These are phyloP conservation scores for Puccinellia tenuiflora DNA, from an alignment of 176 grass and related monocot genomes.

Conservation along the genomic window DNA sequence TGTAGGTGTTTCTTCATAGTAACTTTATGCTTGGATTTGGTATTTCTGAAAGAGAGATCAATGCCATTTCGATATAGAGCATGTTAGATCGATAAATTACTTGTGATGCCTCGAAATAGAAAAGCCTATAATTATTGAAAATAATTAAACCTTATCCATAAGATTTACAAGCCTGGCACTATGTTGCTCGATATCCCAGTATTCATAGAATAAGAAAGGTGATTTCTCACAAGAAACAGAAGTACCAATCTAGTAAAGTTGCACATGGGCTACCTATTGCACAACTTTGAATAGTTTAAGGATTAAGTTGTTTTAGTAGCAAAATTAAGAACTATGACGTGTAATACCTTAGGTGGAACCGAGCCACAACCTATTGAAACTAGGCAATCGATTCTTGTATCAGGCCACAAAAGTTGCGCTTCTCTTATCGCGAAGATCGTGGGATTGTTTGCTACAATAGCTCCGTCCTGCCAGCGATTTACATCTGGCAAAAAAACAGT, in stretches of 20 bases:
- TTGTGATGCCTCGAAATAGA: not conserved
- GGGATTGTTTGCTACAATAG: slow-evolving; percentile 98
- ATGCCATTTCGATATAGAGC: not conserved
- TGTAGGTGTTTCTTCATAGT: not conserved
- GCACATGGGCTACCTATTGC: not conserved
- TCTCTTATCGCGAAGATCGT: slow-evolving; percentile 99
- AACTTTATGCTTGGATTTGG: not conserved
- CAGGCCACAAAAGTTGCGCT: slow-evolving; percentile 96
- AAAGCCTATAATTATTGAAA: not conserved
- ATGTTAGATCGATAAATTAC: not conserved
- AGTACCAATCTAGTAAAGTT: slow-evolving; percentile 15
- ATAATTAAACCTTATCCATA: not conserved
- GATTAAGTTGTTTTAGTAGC: not conserved
- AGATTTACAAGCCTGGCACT: not conserved
- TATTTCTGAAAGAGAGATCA: not conserved
- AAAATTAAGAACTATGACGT: not conserved
- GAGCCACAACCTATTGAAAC: slow-evolving; percentile 94
- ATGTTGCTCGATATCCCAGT: not conserved
- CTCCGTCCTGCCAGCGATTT: slow-evolving; percentile 96
- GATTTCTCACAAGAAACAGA: not conserved
- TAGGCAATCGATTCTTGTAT: slow-evolving; percentile 89
- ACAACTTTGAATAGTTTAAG: not conserved
- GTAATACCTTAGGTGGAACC: slow-evolving; percentile 86
- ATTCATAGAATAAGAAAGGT: not conserved
- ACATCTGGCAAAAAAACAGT: slow-evolving; percentile 53